Evolutionary conservation across 768 basidiomycete genomes (phyloP).

Genomic region (Podaxis sp.): DNA sequence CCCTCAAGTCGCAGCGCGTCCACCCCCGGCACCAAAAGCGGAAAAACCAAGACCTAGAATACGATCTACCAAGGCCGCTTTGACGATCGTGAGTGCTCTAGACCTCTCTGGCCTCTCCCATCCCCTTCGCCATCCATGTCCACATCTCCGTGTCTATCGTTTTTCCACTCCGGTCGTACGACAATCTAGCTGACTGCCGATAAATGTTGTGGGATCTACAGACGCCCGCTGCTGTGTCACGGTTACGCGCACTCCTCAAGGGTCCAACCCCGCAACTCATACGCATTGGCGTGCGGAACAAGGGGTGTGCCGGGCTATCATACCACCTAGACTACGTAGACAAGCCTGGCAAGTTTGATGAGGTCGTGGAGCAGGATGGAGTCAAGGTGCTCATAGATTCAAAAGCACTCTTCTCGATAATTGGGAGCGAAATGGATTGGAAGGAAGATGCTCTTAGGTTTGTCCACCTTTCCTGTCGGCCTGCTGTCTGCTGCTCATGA

Average conservation of each 20-base stretch:
- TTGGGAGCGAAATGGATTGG: conserved; percentile 99
- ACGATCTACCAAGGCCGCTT: conserved; percentile 72
- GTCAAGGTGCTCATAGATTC: conserved; percentile 93
- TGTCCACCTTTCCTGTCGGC: conserved; percentile 24
- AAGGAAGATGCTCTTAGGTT: conserved; percentile 87
- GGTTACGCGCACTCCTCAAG: conserved; percentile 70
- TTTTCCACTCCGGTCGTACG: not conserved
- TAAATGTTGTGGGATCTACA: conserved; percentile 27
- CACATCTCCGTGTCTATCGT: conserved; percentile 4
- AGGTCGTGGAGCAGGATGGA: conserved; percentile 94
- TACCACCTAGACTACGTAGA: conserved; percentile 97
- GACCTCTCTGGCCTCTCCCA: not conserved
- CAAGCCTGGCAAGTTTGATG: conserved; percentile 87
- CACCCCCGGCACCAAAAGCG: conserved; percentile 65
- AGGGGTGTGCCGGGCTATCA: conserved; percentile 87
- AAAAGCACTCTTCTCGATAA: conserved; percentile 96
- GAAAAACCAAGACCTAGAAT: conserved; percentile 65
- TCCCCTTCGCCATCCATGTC: conserved; percentile 1
- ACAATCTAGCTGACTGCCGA: not conserved
- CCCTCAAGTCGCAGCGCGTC: conserved; percentile 70
- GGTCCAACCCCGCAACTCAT: conserved; percentile 89
- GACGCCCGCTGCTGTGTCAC: conserved; percentile 77
- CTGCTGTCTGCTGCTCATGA: not conserved
- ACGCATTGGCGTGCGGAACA: conserved; percentile 93
- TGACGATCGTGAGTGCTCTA: conserved; percentile 58